Evolutionary conservation across 192 early-diverging fungal genomes (phyloP), one percentile per base, ranked within the genome.

Genomic region (Backusella tarrabulga): DNA sequence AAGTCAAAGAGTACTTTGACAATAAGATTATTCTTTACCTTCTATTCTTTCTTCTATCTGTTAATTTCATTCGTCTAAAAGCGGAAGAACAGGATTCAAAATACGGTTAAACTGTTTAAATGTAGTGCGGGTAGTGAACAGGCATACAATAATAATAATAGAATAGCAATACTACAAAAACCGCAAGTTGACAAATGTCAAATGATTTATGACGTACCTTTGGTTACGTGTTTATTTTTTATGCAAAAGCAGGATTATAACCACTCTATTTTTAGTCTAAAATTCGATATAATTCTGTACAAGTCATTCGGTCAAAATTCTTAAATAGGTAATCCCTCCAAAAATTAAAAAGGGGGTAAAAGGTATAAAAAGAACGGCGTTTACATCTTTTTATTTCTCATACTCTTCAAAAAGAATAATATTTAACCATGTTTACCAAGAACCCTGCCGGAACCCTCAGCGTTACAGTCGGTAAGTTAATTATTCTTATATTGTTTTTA

Each of bases 381-480:
- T 60, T 26, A 1, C 11, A 19, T 12, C 23, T 26, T 63, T 29
- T 63, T 63, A 9, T 29, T 63, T 63, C 21, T 29, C 56, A 63
- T n/a, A 50, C 42, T 44, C 42, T 44, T 44, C 15, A 50, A 50
- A 50, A 50, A 63, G 21, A 60, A 26, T 26, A 26, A 23, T 60
- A 60, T 14, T 26, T 26, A 14, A 63, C 14, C 23, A 68, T 68
- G 67, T 68, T 68, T 36, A 36, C 67, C 0, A 68, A 68, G 35
- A 35, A 68, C 67, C 67, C 67, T 68, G 23, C 67, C 32, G 74
- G 74, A 38, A 46, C 35, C n/a, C 74, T 75, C 38, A 67, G 0
- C 15, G 74, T 75, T 40, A 67, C 56, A 42, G 74, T 75, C 42
- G 68, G 72, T 74, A 74, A 74, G 72, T 74, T 15, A 41, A 26